phyloP scores from a whole-genome alignment of 257 asterid species.

The Sherardia arvensis region DNA sequence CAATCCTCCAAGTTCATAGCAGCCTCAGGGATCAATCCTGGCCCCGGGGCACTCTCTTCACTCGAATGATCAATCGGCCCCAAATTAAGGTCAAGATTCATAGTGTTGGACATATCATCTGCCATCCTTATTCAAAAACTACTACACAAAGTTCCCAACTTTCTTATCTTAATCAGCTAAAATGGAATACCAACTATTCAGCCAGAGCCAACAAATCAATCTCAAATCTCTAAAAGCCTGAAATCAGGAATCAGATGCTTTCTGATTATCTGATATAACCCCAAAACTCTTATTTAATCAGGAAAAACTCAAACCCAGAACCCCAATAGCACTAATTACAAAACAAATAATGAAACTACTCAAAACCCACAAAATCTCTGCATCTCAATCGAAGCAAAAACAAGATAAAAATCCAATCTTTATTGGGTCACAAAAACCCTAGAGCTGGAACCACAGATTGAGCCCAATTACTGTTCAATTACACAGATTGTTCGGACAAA shows the following conservation, averaged over 20 bases:
- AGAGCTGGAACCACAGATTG: conserved; percentile 8
- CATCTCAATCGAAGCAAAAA: not conserved
- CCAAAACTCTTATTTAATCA: not conserved
- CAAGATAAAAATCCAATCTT: not conserved
- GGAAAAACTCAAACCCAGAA: conserved; percentile 6
- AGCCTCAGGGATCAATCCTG: conserved; percentile 34
- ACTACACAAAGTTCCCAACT: conserved; percentile 9
- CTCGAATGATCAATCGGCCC: conserved; percentile 67
- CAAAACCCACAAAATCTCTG: not conserved
- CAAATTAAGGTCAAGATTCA: conserved; percentile 93
- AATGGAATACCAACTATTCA: conserved; percentile 8
- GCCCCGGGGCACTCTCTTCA: conserved; percentile 30
- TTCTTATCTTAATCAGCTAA: conserved; percentile 11
- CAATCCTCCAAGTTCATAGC: conserved; percentile 79
- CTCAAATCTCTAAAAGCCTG: not conserved
- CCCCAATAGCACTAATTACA: not conserved
- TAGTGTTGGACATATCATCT: conserved; percentile 46
- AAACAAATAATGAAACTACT: not conserved
- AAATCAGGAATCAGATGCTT: not conserved
- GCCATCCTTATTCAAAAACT: conserved; percentile 30
- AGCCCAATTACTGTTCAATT: conserved; percentile 7
- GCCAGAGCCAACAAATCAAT: conserved; percentile 5
- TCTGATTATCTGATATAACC: too few relatives aligned
- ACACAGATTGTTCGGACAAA: conserved; percentile 10
- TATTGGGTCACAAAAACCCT: conserved; percentile 6